A percentile compares a stretch with the other conserved stretches of the same genome.
phyloP scores from a whole-genome alignment of 768 basidiomycete genomes.

The Psilocybe azurescens region DNA sequence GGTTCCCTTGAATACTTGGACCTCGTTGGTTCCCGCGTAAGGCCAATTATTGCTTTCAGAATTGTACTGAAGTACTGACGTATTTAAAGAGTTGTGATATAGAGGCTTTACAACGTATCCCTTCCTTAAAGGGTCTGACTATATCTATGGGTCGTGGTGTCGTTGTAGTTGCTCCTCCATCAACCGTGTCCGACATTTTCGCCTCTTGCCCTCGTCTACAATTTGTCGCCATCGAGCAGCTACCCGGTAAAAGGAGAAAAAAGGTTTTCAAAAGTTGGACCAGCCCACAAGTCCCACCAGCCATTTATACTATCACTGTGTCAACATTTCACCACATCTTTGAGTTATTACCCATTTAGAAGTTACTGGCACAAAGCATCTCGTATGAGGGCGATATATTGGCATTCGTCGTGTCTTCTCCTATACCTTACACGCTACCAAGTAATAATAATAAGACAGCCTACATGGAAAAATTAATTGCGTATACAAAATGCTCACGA shows the following conservation, averaged over 20 bases:
- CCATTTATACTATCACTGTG: background rate
- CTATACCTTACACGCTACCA: too few relatives aligned
- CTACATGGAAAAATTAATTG: background rate
- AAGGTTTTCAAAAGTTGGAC: constrained; percentile 1
- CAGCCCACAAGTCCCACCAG: background rate
- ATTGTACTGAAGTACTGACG: background rate
- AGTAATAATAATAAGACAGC: too few relatives aligned
- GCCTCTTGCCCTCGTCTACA: background rate
- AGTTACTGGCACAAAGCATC: background rate
- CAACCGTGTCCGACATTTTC: background rate
- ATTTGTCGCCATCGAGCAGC: constrained; percentile 1
- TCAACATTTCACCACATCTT: background rate
- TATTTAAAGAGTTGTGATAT: background rate
- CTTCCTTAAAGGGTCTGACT: background rate
- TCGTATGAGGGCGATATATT: too few relatives aligned
- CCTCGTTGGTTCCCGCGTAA: background rate
- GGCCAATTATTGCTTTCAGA: background rate
- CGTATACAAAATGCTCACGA: background rate
- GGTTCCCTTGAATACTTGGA: constrained; percentile 5
- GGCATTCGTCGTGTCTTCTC: too few relatives aligned
- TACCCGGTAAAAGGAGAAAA: background rate
- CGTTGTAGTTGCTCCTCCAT: background rate
- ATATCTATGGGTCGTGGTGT: background rate
- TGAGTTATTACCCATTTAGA: background rate
- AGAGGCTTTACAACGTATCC: background rate